phyloP scores from a whole-genome alignment of 768 basidiomycete genomes.

The Termitomyces sp. region DNA sequence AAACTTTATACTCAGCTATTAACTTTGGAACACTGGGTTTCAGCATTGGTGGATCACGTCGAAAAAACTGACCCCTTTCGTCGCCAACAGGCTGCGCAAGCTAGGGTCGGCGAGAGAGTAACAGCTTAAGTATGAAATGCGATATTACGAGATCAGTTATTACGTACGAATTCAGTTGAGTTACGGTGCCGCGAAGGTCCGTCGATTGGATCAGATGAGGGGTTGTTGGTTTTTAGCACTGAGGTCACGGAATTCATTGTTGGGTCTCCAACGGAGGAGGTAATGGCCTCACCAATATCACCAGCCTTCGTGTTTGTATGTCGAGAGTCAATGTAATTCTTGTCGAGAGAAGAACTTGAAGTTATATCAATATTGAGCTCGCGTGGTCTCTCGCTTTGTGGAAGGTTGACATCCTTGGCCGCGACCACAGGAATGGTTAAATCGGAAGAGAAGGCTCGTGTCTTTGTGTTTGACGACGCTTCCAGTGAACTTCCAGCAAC shows the following conservation, averaged over 20 bases:
- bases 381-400: background rate
- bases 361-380: background rate
- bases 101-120: background rate
- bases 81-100: background rate
- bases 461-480: background rate
- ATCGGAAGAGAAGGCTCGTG: background rate
- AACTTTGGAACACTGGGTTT: constrained; percentile 3
- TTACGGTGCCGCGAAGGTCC: background rate
- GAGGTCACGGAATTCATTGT: background rate
- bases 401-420: background rate
- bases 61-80: background rate
- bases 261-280: background rate
- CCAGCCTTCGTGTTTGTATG: background rate
- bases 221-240: too few species aligned
- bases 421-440: background rate
- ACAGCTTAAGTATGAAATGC: background rate
- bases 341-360: background rate
- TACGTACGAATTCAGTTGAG: background rate
- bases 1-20: constrained; percentile 8
- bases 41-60: background rate
- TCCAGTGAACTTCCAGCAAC: background rate
- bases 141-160: background rate
- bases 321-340: background rate
- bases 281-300: background rate
- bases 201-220: background rate